These are phyloP conservation scores for Pichia kluyveri DNA, from an alignment of 805 yeast species.

Conservation along the genomic window DNA sequence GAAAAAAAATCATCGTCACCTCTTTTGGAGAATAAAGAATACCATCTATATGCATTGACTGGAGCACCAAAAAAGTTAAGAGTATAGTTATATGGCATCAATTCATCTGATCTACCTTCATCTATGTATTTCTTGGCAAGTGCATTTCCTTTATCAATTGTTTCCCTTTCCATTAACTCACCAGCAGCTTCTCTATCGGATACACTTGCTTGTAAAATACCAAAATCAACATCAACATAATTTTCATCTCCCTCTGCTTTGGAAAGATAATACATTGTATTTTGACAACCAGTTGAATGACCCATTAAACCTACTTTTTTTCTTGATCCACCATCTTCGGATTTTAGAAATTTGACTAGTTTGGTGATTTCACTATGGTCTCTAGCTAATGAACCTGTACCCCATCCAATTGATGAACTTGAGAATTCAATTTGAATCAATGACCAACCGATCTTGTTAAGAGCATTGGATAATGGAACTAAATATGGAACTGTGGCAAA, in stretches of 20 bases:
- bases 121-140: slow-evolving; percentile 31
- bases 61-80: slow-evolving; percentile 46
- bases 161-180: slow-evolving; percentile 7
- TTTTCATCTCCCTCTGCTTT: slow-evolving; percentile 19
- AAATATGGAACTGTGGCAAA: background rate
- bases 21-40: slow-evolving; percentile 43
- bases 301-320: slow-evolving; percentile 59
- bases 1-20: slow-evolving; percentile 76
- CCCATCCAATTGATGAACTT: slow-evolving; percentile 68
- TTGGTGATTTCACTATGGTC: slow-evolving; percentile 51
- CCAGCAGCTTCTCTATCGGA: slow-evolving; percentile 49
- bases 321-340: slow-evolving; percentile 34
- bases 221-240: slow-evolving; percentile 37
- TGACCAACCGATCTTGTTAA: slow-evolving; percentile 44
- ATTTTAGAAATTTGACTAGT: slow-evolving; percentile 47
- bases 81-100: slow-evolving; percentile 46
- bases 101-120: slow-evolving; percentile 35
- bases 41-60: slow-evolving; percentile 61
- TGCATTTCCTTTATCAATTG: slow-evolving; percentile 12
- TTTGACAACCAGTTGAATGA: slow-evolving; percentile 84
- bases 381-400: slow-evolving; percentile 49
- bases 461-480: slow-evolving; percentile 18
- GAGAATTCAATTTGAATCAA: slow-evolving; percentile 47
- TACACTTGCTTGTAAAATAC: slow-evolving; percentile 66
- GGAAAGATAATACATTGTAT: slow-evolving; percentile 52